Conservation (phyloP, 2,329 filamentous ascomycete species). For the Emmonsia crescens region DNA sequence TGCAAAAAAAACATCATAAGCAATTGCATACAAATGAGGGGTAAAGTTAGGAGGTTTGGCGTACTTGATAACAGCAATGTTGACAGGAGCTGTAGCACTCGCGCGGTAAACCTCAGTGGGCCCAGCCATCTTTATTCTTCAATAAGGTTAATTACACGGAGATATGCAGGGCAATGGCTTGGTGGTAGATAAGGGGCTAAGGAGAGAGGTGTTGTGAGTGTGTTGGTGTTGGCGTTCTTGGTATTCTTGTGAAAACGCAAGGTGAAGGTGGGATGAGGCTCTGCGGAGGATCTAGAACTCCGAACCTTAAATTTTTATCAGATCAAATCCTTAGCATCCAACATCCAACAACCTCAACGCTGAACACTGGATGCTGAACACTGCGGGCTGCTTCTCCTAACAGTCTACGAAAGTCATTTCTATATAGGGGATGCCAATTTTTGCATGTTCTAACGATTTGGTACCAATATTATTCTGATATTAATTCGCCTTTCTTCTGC, state of each 20-base stretch:
- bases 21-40: constrained; percentile 1
- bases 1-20: constrained; percentile 19
- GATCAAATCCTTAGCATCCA: neutral
- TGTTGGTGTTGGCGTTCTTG: neutral
- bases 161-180: neutral
- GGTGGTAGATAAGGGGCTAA: neutral
- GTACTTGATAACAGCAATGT: constrained; percentile 96
- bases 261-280: neutral
- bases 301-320: constrained; percentile 2
- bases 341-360: neutral
- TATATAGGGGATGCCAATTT: too few species aligned
- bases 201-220: neutral
- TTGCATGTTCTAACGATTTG: neutral
- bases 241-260: neutral
- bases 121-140: constrained; percentile 20
- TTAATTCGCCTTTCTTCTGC: constrained; percentile 4
- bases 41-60: constrained; percentile 10
- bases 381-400: neutral
- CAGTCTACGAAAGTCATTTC: neutral
- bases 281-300: neutral
- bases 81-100: constrained; percentile 92
- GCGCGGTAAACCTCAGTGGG: constrained; percentile 61
- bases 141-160: neutral
- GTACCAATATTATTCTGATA: neutral
- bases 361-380: neutral